Conservation (phyloP, 2,329 filamentous ascomycete genomes). For the Talaromyces sp. region DNA sequence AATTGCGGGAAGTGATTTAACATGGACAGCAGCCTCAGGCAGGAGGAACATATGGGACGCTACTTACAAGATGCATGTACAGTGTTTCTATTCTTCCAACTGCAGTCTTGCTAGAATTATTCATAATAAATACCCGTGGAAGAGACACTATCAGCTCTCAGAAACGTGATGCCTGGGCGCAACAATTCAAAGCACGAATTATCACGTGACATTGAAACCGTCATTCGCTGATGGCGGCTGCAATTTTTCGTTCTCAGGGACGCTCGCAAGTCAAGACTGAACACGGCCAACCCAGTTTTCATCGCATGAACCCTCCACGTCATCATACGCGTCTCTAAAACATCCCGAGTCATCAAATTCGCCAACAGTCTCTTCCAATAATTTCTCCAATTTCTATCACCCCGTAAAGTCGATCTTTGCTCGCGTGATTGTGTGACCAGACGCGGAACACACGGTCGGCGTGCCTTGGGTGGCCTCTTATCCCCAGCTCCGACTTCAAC, state of each 20-base stretch:
- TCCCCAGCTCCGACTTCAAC: not conserved
- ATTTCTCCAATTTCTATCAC: not conserved
- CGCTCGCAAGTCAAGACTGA: not conserved
- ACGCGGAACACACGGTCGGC: slow-evolving; percentile 12
- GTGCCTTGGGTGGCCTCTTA: slow-evolving; percentile 11
- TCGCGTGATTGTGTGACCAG: slow-evolving; percentile 13
- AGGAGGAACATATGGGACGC: not conserved
- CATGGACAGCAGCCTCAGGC: not conserved
- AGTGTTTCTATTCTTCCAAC: not conserved
- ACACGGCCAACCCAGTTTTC: not conserved
- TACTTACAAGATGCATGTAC: not conserved
- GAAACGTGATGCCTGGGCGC: not conserved
- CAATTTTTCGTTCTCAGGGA: slow-evolving; percentile 13
- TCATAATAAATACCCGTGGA: not conserved
- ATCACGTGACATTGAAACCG: slow-evolving; percentile 16
- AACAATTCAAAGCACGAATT: not conserved
- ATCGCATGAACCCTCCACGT: slow-evolving; percentile 3
- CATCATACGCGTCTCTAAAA: slow-evolving; percentile 8
- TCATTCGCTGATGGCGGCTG: slow-evolving; percentile 18
- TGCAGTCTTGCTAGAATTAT: not conserved
- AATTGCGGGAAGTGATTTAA: not conserved
- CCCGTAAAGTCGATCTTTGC: not conserved
- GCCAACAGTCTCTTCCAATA: not conserved
- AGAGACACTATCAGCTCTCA: not conserved
- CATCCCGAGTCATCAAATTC: not conserved